Conservation (phyloP, 495 filamentous ascomycete species). For the Aspergillus ellipticus region DNA sequence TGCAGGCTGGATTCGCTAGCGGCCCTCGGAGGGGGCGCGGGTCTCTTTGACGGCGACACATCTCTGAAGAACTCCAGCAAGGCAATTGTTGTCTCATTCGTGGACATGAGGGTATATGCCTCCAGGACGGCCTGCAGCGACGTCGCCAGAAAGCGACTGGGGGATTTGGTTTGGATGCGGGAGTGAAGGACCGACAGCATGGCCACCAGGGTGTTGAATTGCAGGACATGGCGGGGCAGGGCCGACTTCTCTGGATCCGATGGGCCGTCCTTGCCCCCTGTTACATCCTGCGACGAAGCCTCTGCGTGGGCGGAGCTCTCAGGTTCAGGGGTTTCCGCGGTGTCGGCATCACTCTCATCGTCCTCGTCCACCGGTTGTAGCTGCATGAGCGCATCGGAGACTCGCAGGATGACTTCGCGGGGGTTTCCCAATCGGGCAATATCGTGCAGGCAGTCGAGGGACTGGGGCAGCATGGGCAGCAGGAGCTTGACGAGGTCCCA, state of each 20-base stretch:
- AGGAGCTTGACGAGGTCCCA: conserved; percentile 93
- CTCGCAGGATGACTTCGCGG: conserved; percentile 86
- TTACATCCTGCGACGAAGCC: conserved; percentile 2
- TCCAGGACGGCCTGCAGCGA: conserved; percentile 73
- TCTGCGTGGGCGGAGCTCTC: background rate
- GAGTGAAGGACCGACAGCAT: conserved; percentile 83
- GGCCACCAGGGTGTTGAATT: conserved; percentile 73
- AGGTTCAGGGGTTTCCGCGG: background rate
- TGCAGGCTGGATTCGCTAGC: conserved; percentile 49
- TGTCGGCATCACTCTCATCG: conserved; percentile 37
- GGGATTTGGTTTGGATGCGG: conserved; percentile 85
- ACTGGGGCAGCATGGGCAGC: conserved; percentile 68
- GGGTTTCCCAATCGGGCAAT: conserved; percentile 85
- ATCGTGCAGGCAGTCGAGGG: conserved; percentile 69
- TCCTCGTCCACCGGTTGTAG: conserved; percentile 54
- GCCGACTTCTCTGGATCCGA: conserved; percentile 8
- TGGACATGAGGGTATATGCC: conserved; percentile 56
- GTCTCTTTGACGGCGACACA: conserved; percentile 67
- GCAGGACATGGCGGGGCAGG: conserved; percentile 32
- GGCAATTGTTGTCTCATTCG: conserved; percentile 65
- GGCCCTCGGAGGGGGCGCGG: conserved; percentile 67
- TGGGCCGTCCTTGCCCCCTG: background rate
- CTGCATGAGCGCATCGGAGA: conserved; percentile 66
- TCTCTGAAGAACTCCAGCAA: conserved; percentile 72
- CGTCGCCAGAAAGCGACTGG: conserved; percentile 88